phyloP scores from a whole-genome alignment of 2,329 filamentous ascomycete species.

The Cytospora mali region DNA sequence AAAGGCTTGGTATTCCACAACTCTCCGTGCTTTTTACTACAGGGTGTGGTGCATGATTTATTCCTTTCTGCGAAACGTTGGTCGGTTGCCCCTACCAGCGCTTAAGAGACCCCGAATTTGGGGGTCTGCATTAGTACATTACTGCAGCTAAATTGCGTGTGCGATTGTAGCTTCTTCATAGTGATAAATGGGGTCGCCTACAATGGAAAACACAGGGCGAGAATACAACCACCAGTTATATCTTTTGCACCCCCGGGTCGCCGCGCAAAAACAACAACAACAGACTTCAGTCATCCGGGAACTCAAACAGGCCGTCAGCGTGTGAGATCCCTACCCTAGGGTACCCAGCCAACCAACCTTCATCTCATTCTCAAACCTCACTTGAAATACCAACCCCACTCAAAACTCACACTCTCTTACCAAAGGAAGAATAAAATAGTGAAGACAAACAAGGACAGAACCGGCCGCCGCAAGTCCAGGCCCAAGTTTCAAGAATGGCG shows the following conservation, averaged over 20 bases:
- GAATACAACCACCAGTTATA: background rate
- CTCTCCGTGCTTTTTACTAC: too few species aligned
- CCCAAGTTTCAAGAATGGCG: conserved; percentile 32
- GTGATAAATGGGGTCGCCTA: background rate
- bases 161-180: background rate
- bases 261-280: background rate
- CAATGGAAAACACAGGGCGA: background rate
- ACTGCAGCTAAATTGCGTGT: background rate
- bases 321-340: background rate
- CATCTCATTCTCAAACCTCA: background rate
- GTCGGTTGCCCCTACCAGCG: too few species aligned
- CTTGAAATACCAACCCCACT: background rate
- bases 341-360: background rate
- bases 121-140: background rate
- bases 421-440: background rate
- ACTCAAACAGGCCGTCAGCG: background rate
- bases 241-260: background rate
- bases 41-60: too few species aligned
- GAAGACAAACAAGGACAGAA: background rate
- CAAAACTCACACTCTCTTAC: background rate
- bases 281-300: background rate
- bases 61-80: too few species aligned
- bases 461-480: too few species aligned
- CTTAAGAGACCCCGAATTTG: too few species aligned
- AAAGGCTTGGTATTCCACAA: too few species aligned